Evolutionary conservation across 768 basidiomycete species (phyloP), one percentile per base, ranked within the genome.

Genomic region (Tylopilus balloui): DNA sequence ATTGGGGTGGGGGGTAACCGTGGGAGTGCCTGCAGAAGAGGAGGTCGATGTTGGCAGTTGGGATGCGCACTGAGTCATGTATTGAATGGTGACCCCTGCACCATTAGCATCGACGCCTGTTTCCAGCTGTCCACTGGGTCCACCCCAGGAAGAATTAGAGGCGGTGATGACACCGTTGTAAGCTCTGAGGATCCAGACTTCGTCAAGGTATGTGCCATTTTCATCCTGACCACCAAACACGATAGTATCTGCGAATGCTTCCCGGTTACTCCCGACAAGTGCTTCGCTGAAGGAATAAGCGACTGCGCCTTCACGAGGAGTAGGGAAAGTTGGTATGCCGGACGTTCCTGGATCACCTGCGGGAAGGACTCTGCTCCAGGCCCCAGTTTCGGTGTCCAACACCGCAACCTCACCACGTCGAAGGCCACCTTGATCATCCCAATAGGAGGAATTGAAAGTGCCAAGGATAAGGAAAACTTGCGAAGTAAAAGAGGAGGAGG

Each of bases 201-300:
- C 89, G 34, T 80, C 77, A 4, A 89, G 72, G 60, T 86, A 83
- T 21, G 71, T 78, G 13, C 88, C 88, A 47, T 70, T 63, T 37
- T 73, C 70, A 61, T 88, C 86, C 56, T 77, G 77, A 34, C 89
- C 89, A 28, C 89, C 89, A 54, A 88, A 92, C 10, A 91, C 79
- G 38, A 92, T 75, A 15, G 80, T 84, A 60, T 92, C 89, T 21
- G 86, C 73, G 17, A 76, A 78, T 17, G 57, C 57, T 20, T 58
- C 62, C 20, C 78, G 73, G 32, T 74, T 66, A 7, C 57, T 54
- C 8, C 88, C 88, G 8, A 88, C 82, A 8, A 89, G 72, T 3
- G 78, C 73, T 45, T 66, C 52, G 19, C 61, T 53, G 59, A 71
- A 81, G 6, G 86, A 79, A 31, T 88, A 64, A 1, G 78, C 83